Conservation (phyloP, 805 yeast species). For the Candida odintsovae region DNA sequence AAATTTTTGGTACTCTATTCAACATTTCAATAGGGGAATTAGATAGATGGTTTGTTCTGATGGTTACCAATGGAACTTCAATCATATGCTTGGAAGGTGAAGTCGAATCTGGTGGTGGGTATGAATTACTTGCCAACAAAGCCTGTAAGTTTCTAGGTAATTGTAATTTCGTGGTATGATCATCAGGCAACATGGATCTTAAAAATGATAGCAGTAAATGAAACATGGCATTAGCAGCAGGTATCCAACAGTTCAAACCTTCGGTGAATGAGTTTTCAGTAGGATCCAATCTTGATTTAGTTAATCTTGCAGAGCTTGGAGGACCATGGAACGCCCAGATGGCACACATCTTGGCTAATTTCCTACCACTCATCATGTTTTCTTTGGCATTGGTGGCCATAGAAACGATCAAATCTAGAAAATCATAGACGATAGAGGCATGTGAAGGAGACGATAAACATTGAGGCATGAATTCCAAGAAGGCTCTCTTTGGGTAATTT, state of each 20-base stretch:
- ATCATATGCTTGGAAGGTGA: constrained; percentile 34
- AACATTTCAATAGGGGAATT: constrained; percentile 54
- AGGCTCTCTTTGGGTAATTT: constrained; percentile 66
- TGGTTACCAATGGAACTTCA: constrained; percentile 56
- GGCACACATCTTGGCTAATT: constrained; percentile 76
- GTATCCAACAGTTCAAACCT: constrained; percentile 72
- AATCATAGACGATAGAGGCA: constrained; percentile 85
- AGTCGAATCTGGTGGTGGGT: constrained; percentile 61
- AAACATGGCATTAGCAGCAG: constrained; percentile 80
- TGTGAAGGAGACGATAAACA: constrained; percentile 80
- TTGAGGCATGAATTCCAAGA: constrained; percentile 76
- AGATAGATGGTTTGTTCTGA: constrained; percentile 36
- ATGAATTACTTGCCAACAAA: constrained; percentile 55
- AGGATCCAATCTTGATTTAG: constrained; percentile 19
- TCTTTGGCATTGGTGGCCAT: constrained; percentile 74
- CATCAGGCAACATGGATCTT: constrained; percentile 70
- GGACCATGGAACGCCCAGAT: constrained; percentile 76
- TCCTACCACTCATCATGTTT: constrained; percentile 74
- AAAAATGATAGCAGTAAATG: constrained; percentile 74
- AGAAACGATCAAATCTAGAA: constrained; percentile 72
- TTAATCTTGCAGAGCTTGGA: constrained; percentile 16
- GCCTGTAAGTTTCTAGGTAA: constrained; percentile 65
- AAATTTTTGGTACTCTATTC: constrained; percentile 48
- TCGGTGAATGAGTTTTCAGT: constrained; percentile 45
- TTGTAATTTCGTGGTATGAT: constrained; percentile 44